Percentiles rank a stretch among this genome's conserved stretches.
These are phyloP conservation scores for Apophysomyces ossiformis DNA, from an alignment of 371 early-diverging fungal species.

Conservation along the genomic window DNA sequence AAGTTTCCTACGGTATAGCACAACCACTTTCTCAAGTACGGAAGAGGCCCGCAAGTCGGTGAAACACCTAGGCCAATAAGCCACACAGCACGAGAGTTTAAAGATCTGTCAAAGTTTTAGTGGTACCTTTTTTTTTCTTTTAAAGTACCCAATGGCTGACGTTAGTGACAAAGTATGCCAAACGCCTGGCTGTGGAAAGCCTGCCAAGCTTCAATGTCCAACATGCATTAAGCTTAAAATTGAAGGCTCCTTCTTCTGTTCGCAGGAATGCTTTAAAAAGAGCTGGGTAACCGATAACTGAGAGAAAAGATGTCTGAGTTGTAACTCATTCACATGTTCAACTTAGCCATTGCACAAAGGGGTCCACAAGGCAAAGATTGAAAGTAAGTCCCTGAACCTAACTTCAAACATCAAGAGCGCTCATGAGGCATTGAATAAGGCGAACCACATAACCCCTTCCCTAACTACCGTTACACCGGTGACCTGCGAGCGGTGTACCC, in stretches of 20 bases:
- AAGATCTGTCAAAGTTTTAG: not conserved
- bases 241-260: conserved; percentile 81
- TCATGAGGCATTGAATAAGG: conserved; percentile 20
- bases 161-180: conserved; percentile 52
- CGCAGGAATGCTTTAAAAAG: conserved; percentile 87
- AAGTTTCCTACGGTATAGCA: too few relatives aligned
- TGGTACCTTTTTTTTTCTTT: not conserved
- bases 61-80: too few relatives aligned
- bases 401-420: not conserved
- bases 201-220: conserved; percentile 88
- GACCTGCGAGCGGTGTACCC: conserved; percentile 86
- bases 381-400: conserved; percentile 24
- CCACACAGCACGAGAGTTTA: too few relatives aligned
- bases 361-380: conserved; percentile 55
- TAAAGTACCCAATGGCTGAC: conserved; percentile 17
- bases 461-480: conserved; percentile 82
- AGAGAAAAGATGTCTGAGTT: not conserved
- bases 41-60: too few relatives aligned
- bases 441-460: conserved; percentile 52
- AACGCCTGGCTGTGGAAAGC: conserved; percentile 70
- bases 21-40: too few relatives aligned
- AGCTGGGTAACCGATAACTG: conserved; percentile 66
- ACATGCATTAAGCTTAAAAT: conserved; percentile 84
- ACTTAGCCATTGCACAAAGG: conserved; percentile 56
- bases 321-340: not conserved